These are phyloP conservation scores for Asterophora lycoperdoides DNA, from an alignment of 768 basidiomycete species.

Conservation along the genomic window DNA sequence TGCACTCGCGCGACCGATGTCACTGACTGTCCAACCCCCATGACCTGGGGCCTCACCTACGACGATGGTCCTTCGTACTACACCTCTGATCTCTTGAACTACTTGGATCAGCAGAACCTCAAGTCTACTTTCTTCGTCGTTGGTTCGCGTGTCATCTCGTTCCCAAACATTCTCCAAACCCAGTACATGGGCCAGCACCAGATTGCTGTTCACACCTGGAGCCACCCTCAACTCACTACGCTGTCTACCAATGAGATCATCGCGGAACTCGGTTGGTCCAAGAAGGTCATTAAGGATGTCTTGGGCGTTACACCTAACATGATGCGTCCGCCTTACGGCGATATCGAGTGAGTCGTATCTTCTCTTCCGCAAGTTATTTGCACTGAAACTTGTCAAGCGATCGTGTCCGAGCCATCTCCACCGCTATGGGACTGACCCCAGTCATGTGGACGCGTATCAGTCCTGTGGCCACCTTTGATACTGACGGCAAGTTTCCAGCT, in stretches of 20 bases:
- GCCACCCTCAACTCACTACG: constrained; percentile 69
- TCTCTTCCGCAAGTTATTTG: not conserved
- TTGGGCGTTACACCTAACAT: constrained; percentile 72
- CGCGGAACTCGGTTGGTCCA: constrained; percentile 86
- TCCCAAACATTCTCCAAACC: constrained; percentile 62
- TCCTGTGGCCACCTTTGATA: constrained; percentile 62
- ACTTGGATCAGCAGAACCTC: constrained; percentile 58
- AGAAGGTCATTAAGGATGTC: constrained; percentile 79
- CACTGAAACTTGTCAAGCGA: constrained; percentile 43
- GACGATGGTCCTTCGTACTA: constrained; percentile 81
- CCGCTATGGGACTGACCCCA: constrained; percentile 78
- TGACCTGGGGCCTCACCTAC: constrained; percentile 54
- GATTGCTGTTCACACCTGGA: constrained; percentile 67
- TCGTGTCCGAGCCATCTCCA: constrained; percentile 79
- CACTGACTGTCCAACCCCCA: constrained; percentile 65
- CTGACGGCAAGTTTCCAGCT: constrained; percentile 41
- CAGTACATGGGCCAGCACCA: constrained; percentile 82
- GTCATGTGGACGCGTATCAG: constrained; percentile 82
- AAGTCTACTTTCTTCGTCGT: constrained; percentile 87
- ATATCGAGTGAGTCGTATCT: constrained; percentile 54
- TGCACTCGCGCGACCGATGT: constrained; percentile 69
- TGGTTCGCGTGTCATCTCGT: constrained; percentile 73
- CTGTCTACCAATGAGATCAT: constrained; percentile 77
- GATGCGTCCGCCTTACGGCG: constrained; percentile 81
- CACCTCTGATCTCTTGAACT: constrained; percentile 69